Evolutionary conservation across 108 stramenopile species (phyloP), one percentile per base, ranked within the genome.

Genomic region (Pseudonitzschia pungens): DNA sequence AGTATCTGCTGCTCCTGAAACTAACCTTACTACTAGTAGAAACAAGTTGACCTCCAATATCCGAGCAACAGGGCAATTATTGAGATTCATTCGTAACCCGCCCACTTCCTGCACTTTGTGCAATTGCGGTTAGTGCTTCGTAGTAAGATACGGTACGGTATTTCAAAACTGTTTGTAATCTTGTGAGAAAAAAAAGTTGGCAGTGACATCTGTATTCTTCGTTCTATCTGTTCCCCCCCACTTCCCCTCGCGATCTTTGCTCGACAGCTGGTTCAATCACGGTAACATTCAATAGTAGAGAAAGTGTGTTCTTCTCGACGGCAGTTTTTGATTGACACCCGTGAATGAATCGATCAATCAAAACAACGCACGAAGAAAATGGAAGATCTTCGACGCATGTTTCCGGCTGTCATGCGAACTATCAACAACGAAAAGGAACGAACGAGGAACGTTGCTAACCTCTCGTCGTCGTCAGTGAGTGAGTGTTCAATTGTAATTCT

Each of bases 241-340:
- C n/a, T 10, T 48, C 14, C 14, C 45, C 1, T 48, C 45, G 45
- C 45, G 45, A 48, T 48, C 45, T 48, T 48, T 48, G 9, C 45
- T 48, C 10, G 57, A 58, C 57, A 58, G 15, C 57, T 58, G 57
- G 14, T 58, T 58, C 57, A 58, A 58, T 58, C 57, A 58, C 57
- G 57, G 15, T 4, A 48, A 2, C 45, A 48, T 4, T 6, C n/a
- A n/a, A 6, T 6, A 36, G 36, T 36, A 48, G 45, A 48, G 18
- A 48, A 18, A 48, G 45, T 48, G 18, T 48, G 7, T 48, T 48
- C 45, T 48, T 48, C n/a, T n/a, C 7, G 14, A 48, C 5, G 45
- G 2, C 45, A 48, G 14, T 10, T 18, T 48, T 48, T 48, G 16
- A 18, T 48, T 48, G 54, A 55, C 54, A 55, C 54, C 54, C 54